A percentile compares a stretch with the other conserved stretches of the same genome.
phyloP scores from a whole-genome alignment of 2,329 filamentous ascomycete species.

The Colletotrichum gloeosporioides region DNA sequence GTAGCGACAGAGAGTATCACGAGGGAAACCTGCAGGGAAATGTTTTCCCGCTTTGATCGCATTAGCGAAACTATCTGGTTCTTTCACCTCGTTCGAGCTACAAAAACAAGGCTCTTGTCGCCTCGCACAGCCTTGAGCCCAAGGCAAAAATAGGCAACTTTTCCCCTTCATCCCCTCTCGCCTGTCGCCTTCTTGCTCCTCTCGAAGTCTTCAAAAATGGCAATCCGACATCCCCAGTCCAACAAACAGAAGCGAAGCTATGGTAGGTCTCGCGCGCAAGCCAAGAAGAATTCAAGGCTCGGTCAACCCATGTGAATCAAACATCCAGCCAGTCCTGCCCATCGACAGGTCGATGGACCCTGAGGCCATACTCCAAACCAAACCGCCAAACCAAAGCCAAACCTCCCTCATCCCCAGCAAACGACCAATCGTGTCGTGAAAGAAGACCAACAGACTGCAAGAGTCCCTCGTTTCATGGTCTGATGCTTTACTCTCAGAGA shows the following conservation, averaged over 20 bases:
- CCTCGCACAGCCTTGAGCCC: not conserved
- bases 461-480: not conserved
- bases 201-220: slow-evolving; percentile 6
- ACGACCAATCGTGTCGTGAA: not conserved
- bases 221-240: slow-evolving; percentile 8
- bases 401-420: slow-evolving; percentile 6
- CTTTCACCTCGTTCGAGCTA: not conserved
- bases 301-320: slow-evolving; percentile 3
- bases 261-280: slow-evolving; percentile 13
- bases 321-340: slow-evolving; percentile 2
- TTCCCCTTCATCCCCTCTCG: not conserved
- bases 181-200: not conserved
- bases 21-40: slow-evolving; percentile 3
- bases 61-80: not conserved
- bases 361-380: slow-evolving; percentile 15
- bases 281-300: slow-evolving; percentile 6
- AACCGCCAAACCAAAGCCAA: slow-evolving; percentile 6
- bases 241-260: slow-evolving; percentile 17
- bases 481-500: slow-evolving; percentile 17
- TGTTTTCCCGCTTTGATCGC: not conserved
- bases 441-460: slow-evolving; percentile 20
- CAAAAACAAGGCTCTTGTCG: not conserved
- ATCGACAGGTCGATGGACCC: slow-evolving; percentile 1
- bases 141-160: not conserved
- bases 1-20: not conserved